A percentile compares a stretch with the other conserved stretches of the same genome.
Conservation (phyloP, 805 yeast genomes). For the Lipomyces sp. region DNA sequence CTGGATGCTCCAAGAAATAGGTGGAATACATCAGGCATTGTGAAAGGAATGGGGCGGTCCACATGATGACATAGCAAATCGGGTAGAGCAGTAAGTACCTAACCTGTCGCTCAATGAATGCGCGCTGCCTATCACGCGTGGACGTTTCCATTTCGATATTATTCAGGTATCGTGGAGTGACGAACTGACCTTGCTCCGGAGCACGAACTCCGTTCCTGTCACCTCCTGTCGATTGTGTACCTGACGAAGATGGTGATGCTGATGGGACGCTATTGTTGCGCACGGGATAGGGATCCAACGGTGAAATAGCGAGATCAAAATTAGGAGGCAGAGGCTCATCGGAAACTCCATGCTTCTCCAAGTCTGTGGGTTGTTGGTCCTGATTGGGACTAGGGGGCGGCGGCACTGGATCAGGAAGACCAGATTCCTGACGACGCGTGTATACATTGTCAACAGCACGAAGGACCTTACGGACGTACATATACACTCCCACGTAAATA, state of each 20-base stretch:
- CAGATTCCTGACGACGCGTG: neutral
- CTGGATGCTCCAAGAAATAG: slow-evolving; percentile 55
- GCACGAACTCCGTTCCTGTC: neutral
- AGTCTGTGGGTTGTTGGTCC: neutral
- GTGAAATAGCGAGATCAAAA: slow-evolving; percentile 9
- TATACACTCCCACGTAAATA: slow-evolving; percentile 72
- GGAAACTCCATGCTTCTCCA: neutral
- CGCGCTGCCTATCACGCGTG: slow-evolving; percentile 47
- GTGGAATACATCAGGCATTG: slow-evolving; percentile 62
- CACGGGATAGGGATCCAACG: slow-evolving; percentile 7
- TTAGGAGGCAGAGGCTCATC: slow-evolving; percentile 1
- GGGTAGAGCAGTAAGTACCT: slow-evolving; percentile 84
- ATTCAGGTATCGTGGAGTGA: slow-evolving; percentile 9
- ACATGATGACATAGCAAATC: slow-evolving; percentile 72
- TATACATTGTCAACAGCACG: slow-evolving; percentile 41
- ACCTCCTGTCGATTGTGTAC: neutral
- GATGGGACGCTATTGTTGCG: slow-evolving; percentile 10
- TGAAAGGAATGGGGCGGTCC: slow-evolving; percentile 79
- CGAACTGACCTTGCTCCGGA: slow-evolving; percentile 6
- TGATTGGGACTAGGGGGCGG: neutral
- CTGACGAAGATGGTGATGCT: neutral
- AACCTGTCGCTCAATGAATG: slow-evolving; percentile 75
- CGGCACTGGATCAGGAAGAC: neutral
- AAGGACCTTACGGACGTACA: slow-evolving; percentile 70
- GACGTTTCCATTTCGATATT: slow-evolving; percentile 28